Evolutionary conservation across 129 eudicot species (phyloP), one percentile per base, ranked within the genome.

Genomic region (Logfia minima): DNA sequence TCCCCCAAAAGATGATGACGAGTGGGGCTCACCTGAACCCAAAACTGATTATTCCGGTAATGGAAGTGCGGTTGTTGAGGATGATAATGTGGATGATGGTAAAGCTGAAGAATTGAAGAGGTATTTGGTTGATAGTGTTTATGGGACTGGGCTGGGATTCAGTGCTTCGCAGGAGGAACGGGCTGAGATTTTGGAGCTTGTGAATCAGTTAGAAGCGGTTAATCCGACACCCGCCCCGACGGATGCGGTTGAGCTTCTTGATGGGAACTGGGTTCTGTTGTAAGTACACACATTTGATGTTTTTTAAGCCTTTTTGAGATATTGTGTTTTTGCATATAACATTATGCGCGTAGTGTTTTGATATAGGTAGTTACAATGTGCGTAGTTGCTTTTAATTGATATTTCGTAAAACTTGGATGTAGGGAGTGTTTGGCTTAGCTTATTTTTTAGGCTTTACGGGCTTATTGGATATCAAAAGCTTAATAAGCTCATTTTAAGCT

Each of bases 211-310:
- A 61, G 99, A 94, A 77, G 96, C 90, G 14, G 79, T 76, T 41
- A 94, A 94, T 78, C 99, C 99, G 55, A 86, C 87, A 41, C 83
- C 86, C 2, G 89, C 86, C 31, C 97, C 99, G 0, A 83, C 90
- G 4, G 99, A 83, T 32, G 82, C 80, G 1, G 76, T 87, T 24
- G 97, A 78, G 34, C 82, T 91, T 83, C 98, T 94, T 60, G 96
- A 87, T 72, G 99, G 99, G 59, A 90, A 91, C 51, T 94, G 98
- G 98, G 52, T 91, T 82, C 83, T 94, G 77, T 77, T 94, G 99
- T 94, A 81, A 89, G 99, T 80, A 17, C 28, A 70, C 39, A 52
- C 22, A 16, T 65, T 7, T 31, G 18, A n/a, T 58, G 28, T 21
- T 21, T 19, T 7, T 58, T 56, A 6, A 22, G 13, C 13, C 63